Evolutionary conservation across 2,329 filamentous ascomycete genomes (phyloP).

Genomic region (Pestalotiopsis sp.): DNA sequence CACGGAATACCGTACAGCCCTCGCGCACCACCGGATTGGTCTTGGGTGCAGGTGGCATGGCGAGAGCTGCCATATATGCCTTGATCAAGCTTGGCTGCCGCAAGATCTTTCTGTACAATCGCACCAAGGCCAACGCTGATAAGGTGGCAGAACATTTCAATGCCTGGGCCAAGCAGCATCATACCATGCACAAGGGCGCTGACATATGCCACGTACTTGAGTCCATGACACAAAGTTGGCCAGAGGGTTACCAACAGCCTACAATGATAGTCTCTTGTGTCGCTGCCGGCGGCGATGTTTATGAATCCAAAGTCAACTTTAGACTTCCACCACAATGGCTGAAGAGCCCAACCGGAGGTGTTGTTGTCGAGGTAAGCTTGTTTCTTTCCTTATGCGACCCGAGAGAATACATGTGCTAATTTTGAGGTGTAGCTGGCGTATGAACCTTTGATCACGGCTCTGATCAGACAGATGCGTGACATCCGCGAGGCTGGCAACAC

Average conservation of each 20-base stretch:
- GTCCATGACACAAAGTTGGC: conserved; percentile 65
- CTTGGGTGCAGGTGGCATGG: conserved; percentile 71
- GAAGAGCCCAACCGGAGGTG: conserved; percentile 70
- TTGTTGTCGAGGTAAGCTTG: conserved; percentile 62
- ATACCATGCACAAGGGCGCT: conserved; percentile 35
- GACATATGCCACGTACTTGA: conserved; percentile 57
- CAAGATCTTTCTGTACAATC: conserved; percentile 73
- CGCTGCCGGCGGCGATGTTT: conserved; percentile 64
- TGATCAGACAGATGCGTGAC: conserved; percentile 66
- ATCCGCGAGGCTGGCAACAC: conserved; percentile 50
- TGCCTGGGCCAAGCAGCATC: conserved; percentile 41
- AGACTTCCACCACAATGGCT: conserved; percentile 72
- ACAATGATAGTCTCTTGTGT: conserved; percentile 76
- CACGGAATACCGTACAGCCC: conserved; percentile 62
- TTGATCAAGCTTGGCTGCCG: conserved; percentile 73
- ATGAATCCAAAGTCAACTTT: conserved; percentile 67
- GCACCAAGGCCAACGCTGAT: conserved; percentile 62
- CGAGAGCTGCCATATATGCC: conserved; percentile 73
- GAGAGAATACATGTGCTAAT: neutral
- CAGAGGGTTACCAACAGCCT: conserved; percentile 60
- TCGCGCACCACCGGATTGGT: conserved; percentile 57
- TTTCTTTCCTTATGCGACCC: neutral
- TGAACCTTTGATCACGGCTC: conserved; percentile 68
- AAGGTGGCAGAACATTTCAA: conserved; percentile 71
- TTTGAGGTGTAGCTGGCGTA: conserved; percentile 57